phyloP scores from a whole-genome alignment of 2,329 filamentous ascomycete genomes.

The Colletotrichum liriopes region DNA sequence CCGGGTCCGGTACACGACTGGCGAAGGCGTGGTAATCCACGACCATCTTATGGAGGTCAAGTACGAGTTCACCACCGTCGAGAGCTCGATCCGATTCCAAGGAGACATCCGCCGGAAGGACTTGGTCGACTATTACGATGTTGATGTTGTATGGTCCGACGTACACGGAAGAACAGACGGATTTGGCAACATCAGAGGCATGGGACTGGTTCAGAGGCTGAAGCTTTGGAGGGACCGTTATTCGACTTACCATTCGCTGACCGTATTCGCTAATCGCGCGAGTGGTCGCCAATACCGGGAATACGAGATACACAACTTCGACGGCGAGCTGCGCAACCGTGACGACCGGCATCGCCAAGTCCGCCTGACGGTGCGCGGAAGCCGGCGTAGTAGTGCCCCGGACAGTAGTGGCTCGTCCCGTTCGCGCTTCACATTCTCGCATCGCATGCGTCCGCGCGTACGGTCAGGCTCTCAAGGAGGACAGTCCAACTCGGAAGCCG shows the following conservation, averaged over 20 bases:
- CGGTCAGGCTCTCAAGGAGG: constrained; percentile 50
- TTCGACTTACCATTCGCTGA: constrained; percentile 63
- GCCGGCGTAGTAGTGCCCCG: constrained; percentile 59
- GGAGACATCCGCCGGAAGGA: constrained; percentile 64
- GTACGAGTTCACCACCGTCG: constrained; percentile 67
- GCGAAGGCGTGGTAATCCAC: constrained; percentile 63
- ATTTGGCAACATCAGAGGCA: constrained; percentile 65
- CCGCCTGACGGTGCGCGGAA: constrained; percentile 58
- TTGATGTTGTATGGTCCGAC: constrained; percentile 69
- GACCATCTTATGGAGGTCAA: constrained; percentile 64
- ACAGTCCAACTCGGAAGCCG: constrained; percentile 45
- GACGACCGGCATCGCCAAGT: constrained; percentile 64
- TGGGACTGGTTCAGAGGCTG: constrained; percentile 67
- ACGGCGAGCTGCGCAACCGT: constrained; percentile 61
- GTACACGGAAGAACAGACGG: constrained; percentile 64
- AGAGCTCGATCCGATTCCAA: constrained; percentile 65
- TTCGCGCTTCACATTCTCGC: constrained; percentile 59
- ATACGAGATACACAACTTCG: constrained; percentile 64
- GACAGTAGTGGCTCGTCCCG: constrained; percentile 54
- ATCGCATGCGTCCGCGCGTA: constrained; percentile 58
- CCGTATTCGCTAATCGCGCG: constrained; percentile 63
- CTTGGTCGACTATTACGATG: constrained; percentile 66
- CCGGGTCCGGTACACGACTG: constrained; percentile 63
- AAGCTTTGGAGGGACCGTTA: constrained; percentile 68
- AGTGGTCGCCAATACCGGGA: constrained; percentile 62